Evolutionary conservation across 129 eudicot genomes (phyloP).

Genomic region (Escallonia rubra): DNA sequence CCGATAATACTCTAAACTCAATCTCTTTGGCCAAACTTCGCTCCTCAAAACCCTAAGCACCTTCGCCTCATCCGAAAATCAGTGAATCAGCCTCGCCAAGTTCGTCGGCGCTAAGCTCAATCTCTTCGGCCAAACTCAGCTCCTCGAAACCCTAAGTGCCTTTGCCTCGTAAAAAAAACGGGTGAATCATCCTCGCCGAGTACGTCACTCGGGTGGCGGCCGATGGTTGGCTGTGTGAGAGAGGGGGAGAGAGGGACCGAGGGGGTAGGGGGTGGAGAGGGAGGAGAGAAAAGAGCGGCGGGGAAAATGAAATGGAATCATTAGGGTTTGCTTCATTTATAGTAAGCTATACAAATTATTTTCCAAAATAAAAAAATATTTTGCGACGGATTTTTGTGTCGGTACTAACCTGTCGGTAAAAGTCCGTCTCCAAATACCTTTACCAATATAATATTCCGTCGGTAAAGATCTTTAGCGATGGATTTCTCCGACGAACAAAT

Average conservation of each 20-base stretch:
- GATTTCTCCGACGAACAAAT: no score
- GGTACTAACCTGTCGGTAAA: no score
- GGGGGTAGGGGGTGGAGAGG: no score
- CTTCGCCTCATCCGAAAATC: conserved; percentile 60
- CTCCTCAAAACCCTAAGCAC: conserved; percentile 39
- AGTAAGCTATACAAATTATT: no score
- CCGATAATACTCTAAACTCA: conserved; percentile 49
- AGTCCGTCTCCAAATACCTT: no score
- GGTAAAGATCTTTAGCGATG: no score
- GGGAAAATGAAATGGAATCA: no score
- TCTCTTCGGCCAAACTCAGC: conserved; percentile 12
- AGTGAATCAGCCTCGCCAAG: conserved; percentile 51
- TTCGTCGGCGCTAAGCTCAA: conserved; percentile 19
- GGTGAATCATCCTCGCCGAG: background rate
- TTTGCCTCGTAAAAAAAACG: background rate
- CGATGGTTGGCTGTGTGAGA: background rate
- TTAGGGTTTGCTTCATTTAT: no score
- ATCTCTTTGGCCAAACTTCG: conserved; percentile 37
- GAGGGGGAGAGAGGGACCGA: background rate
- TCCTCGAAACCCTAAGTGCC: conserved; percentile 7
- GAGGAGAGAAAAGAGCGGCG: no score
- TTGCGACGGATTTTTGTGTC: no score
- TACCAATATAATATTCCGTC: no score
- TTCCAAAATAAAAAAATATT: no score
- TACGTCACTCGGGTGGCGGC: background rate